These are phyloP conservation scores for Neurospora sp. DNA, from an alignment of 495 filamentous ascomycete genomes.

Conservation along the genomic window DNA sequence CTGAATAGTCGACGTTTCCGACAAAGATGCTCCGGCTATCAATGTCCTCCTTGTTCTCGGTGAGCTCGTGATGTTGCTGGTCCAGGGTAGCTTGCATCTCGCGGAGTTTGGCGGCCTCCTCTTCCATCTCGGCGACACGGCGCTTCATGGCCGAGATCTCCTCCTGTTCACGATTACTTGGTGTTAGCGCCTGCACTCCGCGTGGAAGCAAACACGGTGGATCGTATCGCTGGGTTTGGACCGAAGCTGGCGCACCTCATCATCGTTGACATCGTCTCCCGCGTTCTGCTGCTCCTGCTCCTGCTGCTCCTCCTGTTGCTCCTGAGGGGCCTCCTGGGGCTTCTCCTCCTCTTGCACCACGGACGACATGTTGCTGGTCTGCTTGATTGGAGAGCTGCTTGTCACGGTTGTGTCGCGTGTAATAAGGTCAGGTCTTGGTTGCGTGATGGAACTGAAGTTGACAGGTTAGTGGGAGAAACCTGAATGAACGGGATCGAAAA, in stretches of 20 bases:
- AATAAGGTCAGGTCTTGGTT: not conserved
- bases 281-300: constrained; percentile 20
- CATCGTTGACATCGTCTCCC: constrained; percentile 34
- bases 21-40: constrained; percentile 96
- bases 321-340: constrained; percentile 11
- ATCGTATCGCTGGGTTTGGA: not conserved
- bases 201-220: not conserved
- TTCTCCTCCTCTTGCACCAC: constrained; percentile 17
- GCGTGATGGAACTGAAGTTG: not conserved
- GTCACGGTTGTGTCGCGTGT: not conserved
- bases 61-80: constrained; percentile 67
- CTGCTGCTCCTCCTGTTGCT: not conserved
- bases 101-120: constrained; percentile 87
- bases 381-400: not conserved
- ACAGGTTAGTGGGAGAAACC: not conserved
- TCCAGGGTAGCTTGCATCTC: constrained; percentile 94
- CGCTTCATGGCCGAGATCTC: constrained; percentile 98
- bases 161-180: constrained; percentile 33
- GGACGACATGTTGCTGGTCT: constrained; percentile 13
- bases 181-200: constrained; percentile 6
- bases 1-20: constrained; percentile 97
- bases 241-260: constrained; percentile 27
- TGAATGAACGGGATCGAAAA: not conserved
- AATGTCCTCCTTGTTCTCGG: constrained; percentile 91
- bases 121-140: constrained; percentile 98